phyloP scores from a whole-genome alignment of 768 basidiomycete genomes.

The Chalciporus piperatus region DNA sequence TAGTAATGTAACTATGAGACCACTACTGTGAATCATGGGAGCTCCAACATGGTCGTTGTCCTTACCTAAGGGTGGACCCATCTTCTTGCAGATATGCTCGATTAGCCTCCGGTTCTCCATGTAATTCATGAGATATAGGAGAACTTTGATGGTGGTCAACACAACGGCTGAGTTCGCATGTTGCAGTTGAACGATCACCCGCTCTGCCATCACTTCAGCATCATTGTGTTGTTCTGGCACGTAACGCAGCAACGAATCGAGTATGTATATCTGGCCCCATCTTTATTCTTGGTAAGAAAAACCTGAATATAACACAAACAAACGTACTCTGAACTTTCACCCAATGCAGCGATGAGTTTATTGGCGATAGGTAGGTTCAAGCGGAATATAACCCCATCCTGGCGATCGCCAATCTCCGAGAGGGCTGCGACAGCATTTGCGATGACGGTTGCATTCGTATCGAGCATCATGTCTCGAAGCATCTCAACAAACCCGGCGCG shows the following conservation, averaged over 20 bases:
- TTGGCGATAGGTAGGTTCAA: constrained; percentile 85
- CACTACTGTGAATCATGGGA: constrained; percentile 3
- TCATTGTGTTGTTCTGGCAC: constrained; percentile 87
- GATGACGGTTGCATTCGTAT: constrained; percentile 94
- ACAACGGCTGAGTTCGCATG: constrained; percentile 99
- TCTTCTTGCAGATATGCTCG: constrained; percentile 92
- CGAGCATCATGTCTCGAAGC: constrained; percentile 89
- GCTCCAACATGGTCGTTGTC: neutral
- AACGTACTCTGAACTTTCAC: constrained; percentile 96
- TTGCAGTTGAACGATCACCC: constrained; percentile 88
- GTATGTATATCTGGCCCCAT: constrained; percentile 98
- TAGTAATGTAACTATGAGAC: constrained; percentile 73
- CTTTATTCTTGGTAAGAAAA: constrained; percentile 41
- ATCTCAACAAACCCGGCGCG: constrained; percentile 87
- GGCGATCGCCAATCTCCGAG: constrained; percentile 94
- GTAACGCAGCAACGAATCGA: constrained; percentile 90
- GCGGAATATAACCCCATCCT: constrained; percentile 90
- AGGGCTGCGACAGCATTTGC: constrained; percentile 96
- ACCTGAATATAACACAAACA: neutral
- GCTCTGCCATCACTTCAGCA: constrained; percentile 93
- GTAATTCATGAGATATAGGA: constrained; percentile 98
- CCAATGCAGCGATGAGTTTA: constrained; percentile 85
- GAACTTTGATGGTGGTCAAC: constrained; percentile 93
- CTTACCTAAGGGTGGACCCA: constrained; percentile 94
- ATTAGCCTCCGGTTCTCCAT: constrained; percentile 88